Conservation (phyloP, 2,329 filamentous ascomycete species). For the Cryphonectria japonica region DNA sequence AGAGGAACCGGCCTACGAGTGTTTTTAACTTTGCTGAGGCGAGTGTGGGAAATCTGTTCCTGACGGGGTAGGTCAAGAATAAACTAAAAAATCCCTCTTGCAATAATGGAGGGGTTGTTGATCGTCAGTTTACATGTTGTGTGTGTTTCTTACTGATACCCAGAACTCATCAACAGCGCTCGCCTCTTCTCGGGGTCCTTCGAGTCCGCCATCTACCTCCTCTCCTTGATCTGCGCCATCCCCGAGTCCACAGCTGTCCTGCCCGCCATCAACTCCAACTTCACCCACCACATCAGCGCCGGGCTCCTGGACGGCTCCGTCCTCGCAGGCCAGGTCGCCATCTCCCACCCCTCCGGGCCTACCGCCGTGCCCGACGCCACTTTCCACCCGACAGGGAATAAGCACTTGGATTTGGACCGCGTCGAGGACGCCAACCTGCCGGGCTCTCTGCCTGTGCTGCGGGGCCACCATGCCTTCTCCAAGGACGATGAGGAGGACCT, state of each 20-base stretch:
- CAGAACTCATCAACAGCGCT: slow-evolving; percentile 47
- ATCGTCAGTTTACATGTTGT: neutral
- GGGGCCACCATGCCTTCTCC: slow-evolving; percentile 79
- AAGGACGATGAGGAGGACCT: slow-evolving; percentile 79
- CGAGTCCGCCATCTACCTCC: slow-evolving; percentile 87
- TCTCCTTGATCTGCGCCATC: slow-evolving; percentile 85
- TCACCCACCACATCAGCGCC: slow-evolving; percentile 91
- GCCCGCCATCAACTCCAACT: slow-evolving; percentile 92
- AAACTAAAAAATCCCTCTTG: too few species aligned
- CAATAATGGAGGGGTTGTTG: neutral
- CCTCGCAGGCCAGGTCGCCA: slow-evolving; percentile 91
- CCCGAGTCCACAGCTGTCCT: slow-evolving; percentile 77
- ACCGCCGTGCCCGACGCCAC: slow-evolving; percentile 52
- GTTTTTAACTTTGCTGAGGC: slow-evolving; percentile 79
- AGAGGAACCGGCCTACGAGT: slow-evolving; percentile 71
- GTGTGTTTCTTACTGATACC: neutral
- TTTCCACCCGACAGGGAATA: slow-evolving; percentile 36
- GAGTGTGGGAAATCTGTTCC: slow-evolving; percentile 77
- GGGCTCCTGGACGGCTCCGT: slow-evolving; percentile 74
- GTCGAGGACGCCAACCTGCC: slow-evolving; percentile 82
- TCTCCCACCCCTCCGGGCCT: slow-evolving; percentile 78
- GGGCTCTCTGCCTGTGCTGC: slow-evolving; percentile 77
- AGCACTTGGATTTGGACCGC: slow-evolving; percentile 60
- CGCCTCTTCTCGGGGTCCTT: slow-evolving; percentile 91
- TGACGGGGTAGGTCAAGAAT: slow-evolving; percentile 62